phyloP scores from a whole-genome alignment of 2,329 filamentous ascomycete species.

The Neonectria ditissima region DNA sequence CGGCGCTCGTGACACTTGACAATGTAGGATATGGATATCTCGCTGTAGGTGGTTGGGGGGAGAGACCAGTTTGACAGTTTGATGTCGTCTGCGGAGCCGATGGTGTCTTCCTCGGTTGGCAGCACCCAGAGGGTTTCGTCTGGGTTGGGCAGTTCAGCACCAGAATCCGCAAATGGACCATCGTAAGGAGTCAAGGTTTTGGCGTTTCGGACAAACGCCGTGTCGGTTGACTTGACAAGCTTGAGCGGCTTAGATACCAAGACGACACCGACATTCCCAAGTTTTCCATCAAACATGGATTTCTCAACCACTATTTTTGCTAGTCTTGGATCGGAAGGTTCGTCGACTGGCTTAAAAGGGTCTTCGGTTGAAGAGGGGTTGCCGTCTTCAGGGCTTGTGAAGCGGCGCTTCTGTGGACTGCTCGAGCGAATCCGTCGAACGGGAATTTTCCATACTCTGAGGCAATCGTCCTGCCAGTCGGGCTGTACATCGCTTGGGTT shows the following conservation, averaged over 20 bases:
- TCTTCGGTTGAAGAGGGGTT: constrained; percentile 1
- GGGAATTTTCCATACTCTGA: constrained; percentile 88
- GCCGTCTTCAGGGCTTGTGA: constrained; percentile 37
- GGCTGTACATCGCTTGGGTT: constrained; percentile 58
- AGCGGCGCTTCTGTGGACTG: constrained; percentile 52
- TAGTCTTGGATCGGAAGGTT: constrained; percentile 47
- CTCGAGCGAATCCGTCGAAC: constrained; percentile 48
- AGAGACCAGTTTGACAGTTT: constrained; percentile 56
- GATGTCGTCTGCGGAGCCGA: constrained; percentile 26
- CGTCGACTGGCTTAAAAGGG: constrained; percentile 31
- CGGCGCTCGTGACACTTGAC: constrained; percentile 80
- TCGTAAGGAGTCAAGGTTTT: constrained; percentile 76
- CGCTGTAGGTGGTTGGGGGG: constrained; percentile 74
- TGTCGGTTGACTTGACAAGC: constrained; percentile 46
- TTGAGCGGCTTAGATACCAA: constrained; percentile 44
- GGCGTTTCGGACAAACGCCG: constrained; percentile 70
- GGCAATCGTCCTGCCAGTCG: constrained; percentile 79
- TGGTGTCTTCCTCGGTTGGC: constrained; percentile 29
- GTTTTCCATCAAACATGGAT: constrained; percentile 52
- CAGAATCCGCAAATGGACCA: constrained; percentile 63
- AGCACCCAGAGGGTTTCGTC: constrained; percentile 47
- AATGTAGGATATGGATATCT: constrained; percentile 85
- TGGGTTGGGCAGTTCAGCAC: constrained; percentile 31
- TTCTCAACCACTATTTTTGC: constrained; percentile 49
- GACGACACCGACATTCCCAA: constrained; percentile 37